Conservation (phyloP, 1,284 basidiomycete species). For the Takashimella koratensis region DNA sequence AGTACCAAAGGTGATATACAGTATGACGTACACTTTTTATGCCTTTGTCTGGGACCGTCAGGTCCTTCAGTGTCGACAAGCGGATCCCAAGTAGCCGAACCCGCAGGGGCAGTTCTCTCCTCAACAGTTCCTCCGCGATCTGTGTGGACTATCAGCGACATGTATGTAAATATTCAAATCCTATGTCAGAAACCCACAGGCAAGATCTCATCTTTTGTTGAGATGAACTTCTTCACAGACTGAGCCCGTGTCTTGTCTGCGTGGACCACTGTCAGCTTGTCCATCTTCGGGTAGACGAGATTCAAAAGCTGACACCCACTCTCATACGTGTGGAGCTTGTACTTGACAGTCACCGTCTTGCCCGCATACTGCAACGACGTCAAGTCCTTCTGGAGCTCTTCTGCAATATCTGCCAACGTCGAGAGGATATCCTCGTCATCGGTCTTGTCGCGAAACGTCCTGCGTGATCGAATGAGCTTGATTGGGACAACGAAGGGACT, state of each 20-base stretch:
- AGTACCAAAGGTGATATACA: neutral
- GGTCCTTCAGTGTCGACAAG: conserved; percentile 77
- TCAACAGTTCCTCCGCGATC: conserved; percentile 76
- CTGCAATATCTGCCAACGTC: conserved; percentile 72
- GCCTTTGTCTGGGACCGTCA: conserved; percentile 48
- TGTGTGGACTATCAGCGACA: conserved; percentile 49
- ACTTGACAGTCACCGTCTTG: conserved; percentile 49
- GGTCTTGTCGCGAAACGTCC: conserved; percentile 69
- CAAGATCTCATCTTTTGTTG: conserved; percentile 72
- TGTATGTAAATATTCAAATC: too few species aligned
- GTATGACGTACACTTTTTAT: conserved; percentile 32
- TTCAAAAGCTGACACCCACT: conserved; percentile 32
- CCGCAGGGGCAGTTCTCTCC: conserved; percentile 69
- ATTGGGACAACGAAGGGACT: too few species aligned
- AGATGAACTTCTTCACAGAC: conserved; percentile 68
- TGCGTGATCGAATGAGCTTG: conserved; percentile 49
- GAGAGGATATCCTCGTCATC: conserved; percentile 64
- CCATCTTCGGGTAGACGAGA: neutral
- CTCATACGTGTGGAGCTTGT: conserved; percentile 49
- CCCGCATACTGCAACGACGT: conserved; percentile 50
- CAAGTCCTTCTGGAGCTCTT: conserved; percentile 76
- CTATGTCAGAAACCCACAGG: conserved; percentile 53
- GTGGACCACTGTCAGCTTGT: conserved; percentile 7
- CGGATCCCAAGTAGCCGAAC: conserved; percentile 76
- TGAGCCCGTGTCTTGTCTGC: conserved; percentile 76